Evolutionary conservation across 371 early-diverging fungal genomes (phyloP).

Genomic region (Mortierella sp.): DNA sequence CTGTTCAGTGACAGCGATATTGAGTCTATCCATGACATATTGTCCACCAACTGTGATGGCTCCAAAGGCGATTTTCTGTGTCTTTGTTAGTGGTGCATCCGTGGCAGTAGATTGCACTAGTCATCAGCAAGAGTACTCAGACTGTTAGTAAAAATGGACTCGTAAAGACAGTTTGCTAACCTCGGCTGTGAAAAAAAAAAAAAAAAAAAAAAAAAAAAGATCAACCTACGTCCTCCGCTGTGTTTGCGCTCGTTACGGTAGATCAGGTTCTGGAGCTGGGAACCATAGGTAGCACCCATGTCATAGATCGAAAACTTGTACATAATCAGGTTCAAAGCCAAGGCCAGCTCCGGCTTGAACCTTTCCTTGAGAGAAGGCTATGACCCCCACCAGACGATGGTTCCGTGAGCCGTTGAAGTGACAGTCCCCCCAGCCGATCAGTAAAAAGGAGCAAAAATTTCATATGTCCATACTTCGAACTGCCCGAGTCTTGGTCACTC

Average conservation of each 20-base stretch:
- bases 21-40: constrained; percentile 76
- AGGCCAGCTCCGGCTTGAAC: constrained; percentile 70
- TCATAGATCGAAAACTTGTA: constrained; percentile 75
- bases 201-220: not conserved
- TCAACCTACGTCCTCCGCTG: constrained; percentile 64
- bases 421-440: not conserved
- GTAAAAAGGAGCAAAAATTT: not conserved
- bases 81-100: constrained; percentile 66
- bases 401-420: not conserved
- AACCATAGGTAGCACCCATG: constrained; percentile 72
- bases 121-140: not conserved
- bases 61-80: constrained; percentile 71
- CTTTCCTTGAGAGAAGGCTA: constrained; percentile 67
- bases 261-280: constrained; percentile 75
- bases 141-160: too few species aligned
- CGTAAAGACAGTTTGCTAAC: not conserved
- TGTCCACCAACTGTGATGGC: constrained; percentile 74
- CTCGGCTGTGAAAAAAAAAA: not conserved
- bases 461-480: not conserved
- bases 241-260: constrained; percentile 81
- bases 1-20: constrained; percentile 66
- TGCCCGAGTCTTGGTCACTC: not conserved
- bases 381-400: not conserved
- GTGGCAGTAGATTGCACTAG: constrained; percentile 70
- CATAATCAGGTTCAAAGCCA: constrained; percentile 63